These are phyloP conservation scores for Paramecium biaurelia DNA, from an alignment of 73 alveolate genomes.

Conservation along the genomic window DNA sequence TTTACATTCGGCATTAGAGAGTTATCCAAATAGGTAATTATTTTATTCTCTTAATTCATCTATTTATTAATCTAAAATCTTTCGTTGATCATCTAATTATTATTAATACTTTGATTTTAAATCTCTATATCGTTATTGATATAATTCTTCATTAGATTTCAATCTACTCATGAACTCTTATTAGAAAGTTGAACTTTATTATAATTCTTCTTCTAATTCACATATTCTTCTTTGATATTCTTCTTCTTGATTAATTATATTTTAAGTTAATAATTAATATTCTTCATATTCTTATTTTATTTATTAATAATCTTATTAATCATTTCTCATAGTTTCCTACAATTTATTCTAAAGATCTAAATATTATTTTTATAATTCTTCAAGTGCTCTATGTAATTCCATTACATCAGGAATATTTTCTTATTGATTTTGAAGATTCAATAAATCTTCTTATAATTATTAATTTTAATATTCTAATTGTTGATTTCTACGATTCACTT, in stretches of 20 bases:
- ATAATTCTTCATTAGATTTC: constrained; percentile 28
- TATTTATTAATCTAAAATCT: not conserved
- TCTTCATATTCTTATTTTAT: constrained; percentile 41
- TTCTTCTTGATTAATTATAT: constrained; percentile 18
- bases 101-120: not conserved
- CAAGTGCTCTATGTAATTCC: constrained; percentile 25
- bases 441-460: not conserved
- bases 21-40: not conserved
- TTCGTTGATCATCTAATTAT: constrained; percentile 26
- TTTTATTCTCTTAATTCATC: constrained; percentile 45
- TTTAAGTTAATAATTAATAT: constrained; percentile 22
- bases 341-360: not conserved
- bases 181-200: not conserved
- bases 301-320: constrained; percentile 1
- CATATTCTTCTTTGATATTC: constrained; percentile 40
- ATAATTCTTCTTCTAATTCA: constrained; percentile 44
- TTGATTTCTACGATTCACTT: not conserved
- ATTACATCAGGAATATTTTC: not conserved
- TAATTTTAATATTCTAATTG: not conserved
- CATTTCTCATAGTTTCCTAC: constrained; percentile 35
- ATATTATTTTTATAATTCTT: constrained; percentile 14
- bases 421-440: not conserved
- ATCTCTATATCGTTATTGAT: constrained; percentile 27
- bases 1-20: not conserved
- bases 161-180: constrained; percentile 19